Conservation (phyloP, 1,139 yeast species). For the Meyerozyma elateridarum region DNA sequence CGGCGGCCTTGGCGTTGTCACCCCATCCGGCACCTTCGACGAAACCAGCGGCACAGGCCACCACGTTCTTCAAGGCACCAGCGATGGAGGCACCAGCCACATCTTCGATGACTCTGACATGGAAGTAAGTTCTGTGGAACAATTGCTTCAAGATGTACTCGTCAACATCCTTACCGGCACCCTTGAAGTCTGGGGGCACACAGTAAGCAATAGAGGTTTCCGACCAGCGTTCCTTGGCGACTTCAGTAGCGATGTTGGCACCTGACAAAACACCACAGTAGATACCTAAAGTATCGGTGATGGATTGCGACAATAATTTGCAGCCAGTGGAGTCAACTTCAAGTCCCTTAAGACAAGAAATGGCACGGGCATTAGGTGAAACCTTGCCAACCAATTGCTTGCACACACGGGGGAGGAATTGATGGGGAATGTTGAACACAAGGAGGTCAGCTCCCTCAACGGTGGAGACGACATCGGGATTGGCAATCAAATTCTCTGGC, state of each 20-base stretch:
- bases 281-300: conserved; percentile 71
- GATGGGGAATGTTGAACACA: conserved; percentile 92
- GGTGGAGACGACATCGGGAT: conserved; percentile 72
- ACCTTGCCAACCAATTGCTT: conserved; percentile 73
- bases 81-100: conserved; percentile 93
- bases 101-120: conserved; percentile 82
- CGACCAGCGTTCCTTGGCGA: conserved; percentile 88
- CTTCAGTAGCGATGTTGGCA: conserved; percentile 93
- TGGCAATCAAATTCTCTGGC: conserved; percentile 78
- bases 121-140: conserved; percentile 95
- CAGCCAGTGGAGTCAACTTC: conserved; percentile 80
- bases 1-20: conserved; percentile 93
- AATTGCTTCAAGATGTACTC: conserved; percentile 61
- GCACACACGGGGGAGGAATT: conserved; percentile 72
- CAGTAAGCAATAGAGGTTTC: conserved; percentile 93
- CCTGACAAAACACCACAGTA: conserved; percentile 94
- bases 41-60: conserved; percentile 90
- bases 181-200: conserved; percentile 63
- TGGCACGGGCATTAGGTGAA: conserved; percentile 66
- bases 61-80: conserved; percentile 92
- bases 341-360: conserved; percentile 90
- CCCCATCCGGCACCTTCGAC: conserved; percentile 98
- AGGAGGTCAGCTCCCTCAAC: conserved; percentile 76
- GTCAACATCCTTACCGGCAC: conserved; percentile 71
- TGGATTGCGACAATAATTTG: conserved; percentile 68